Conservation (phyloP, 805 yeast species). For the Pichia cephalocereana region DNA sequence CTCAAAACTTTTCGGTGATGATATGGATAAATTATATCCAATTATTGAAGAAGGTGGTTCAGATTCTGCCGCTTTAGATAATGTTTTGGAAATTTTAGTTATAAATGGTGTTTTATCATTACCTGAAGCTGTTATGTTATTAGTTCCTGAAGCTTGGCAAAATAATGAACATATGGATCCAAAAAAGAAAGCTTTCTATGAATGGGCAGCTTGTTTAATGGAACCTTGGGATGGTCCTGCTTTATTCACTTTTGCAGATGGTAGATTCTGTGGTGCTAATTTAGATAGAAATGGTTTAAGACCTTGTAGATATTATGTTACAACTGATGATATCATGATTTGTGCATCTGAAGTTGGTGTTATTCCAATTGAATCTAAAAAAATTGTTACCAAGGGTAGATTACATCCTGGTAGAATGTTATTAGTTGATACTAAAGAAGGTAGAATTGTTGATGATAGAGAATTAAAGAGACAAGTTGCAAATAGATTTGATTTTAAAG, state of each 20-base stretch:
- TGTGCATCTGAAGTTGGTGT: constrained; percentile 99
- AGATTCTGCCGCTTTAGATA: constrained; percentile 96
- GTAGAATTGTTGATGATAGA: constrained; percentile 87
- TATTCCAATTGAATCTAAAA: constrained; percentile 75
- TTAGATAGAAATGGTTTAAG: constrained; percentile 95
- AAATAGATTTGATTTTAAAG: constrained; percentile 78
- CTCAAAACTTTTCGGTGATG: constrained; percentile 80
- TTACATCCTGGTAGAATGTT: constrained; percentile 95
- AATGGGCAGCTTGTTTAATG: constrained; percentile 99
- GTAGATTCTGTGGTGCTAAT: constrained; percentile 97
- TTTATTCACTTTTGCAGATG: constrained; percentile 91
- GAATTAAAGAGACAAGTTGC: constrained; percentile 78
- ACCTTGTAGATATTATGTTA: constrained; percentile 95
- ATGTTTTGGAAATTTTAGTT: constrained; percentile 84
- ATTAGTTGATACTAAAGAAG: constrained; percentile 87
- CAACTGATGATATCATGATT: constrained; percentile 89
- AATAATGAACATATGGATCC: constrained; percentile 81
- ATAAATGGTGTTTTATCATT: constrained; percentile 85
- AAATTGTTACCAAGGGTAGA: constrained; percentile 83
- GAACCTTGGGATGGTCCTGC: constrained; percentile 99
- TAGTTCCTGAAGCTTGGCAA: constrained; percentile 99
- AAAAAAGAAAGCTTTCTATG: constrained; percentile 88
- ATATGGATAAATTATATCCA: constrained; percentile 83
- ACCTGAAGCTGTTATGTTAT: constrained; percentile 95
- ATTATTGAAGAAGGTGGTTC: constrained; percentile 98